Base-by-base conservation (phyloP, 2,329 filamentous ascomycete species). In the Penicillium brevicompactum region DNA sequence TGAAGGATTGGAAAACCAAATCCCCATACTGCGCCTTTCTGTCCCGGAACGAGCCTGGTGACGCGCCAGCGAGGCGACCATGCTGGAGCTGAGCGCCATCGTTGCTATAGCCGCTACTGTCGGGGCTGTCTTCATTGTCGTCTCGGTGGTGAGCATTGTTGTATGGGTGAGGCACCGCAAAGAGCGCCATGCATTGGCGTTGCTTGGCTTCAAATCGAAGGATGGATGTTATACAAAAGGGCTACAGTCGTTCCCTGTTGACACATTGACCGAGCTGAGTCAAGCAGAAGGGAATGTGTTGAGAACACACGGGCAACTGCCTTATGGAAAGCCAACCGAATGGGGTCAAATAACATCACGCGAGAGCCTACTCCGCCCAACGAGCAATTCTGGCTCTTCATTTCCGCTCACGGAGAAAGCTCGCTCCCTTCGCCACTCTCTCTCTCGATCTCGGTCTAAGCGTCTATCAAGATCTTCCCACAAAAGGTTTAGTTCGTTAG, bases 121-220 rank as follows among this genome's bases (percentile, higher is more conserved):
- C 53, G 69, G 69, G 27, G 70, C 66, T 46, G 55, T 73, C 24
- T 70, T 73, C 49, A 61, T 74, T 40, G 67, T 72, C 24, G 58
- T 61, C 31, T 67, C 64, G n/a, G 67, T 70, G 27, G 65, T 71
- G 10, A 64, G 61, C 6, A 67, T 72, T 24, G 62, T 74, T 7
- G 62, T 72, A 22, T 74, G 71, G 72, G 59, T 73, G 31, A 67
- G 70, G 55, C 61, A 69, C 24, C 69, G 72, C 52, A 71, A 72
- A 51, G 67, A 72, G 18, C 66, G 70, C 10, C 65, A 68, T 53
- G 66, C 67, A 21, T 53, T 69, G 46, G 61, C 62, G 16, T 50
- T 71, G 22, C 58, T 66, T 10, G 58, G 67, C 8, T 56, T 66
- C 18, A 61, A 61, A 6, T 60, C 65, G 18, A 60, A 63, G 6